Conservation (phyloP, 2,329 filamentous ascomycete genomes). For the Epichloe bromicola region DNA sequence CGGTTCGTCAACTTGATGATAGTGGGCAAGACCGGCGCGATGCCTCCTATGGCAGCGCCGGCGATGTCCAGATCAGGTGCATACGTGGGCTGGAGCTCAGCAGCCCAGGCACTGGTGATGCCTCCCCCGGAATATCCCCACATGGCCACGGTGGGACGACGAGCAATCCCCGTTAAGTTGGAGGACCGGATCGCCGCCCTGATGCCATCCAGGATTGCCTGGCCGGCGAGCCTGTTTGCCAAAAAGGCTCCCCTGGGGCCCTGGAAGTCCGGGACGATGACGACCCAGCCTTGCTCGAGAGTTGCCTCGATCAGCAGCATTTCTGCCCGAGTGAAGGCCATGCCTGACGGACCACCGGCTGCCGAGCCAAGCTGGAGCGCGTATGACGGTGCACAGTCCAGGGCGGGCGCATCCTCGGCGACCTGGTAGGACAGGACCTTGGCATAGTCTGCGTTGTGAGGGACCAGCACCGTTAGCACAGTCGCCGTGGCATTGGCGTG, state of each 20-base stretch:
- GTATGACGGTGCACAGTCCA: constrained; percentile 20
- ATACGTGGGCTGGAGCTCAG: constrained; percentile 14
- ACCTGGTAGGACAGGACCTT: constrained; percentile 29
- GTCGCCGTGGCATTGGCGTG: constrained; percentile 22
- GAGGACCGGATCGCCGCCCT: constrained; percentile 23
- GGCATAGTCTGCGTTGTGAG: constrained; percentile 15
- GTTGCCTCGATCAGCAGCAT: constrained; percentile 12
- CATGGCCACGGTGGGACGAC: constrained; percentile 24
- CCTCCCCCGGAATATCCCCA: constrained; percentile 26
- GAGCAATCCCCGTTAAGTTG: constrained; percentile 16
- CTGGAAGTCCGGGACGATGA: constrained; percentile 34
- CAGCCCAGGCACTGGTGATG: constrained; percentile 12
- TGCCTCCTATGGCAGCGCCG: constrained; percentile 14
- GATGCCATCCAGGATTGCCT: constrained; percentile 30
- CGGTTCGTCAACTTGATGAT: constrained; percentile 10
- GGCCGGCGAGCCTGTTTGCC: constrained; percentile 25
- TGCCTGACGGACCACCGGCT: constrained; percentile 17
- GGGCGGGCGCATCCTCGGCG: constrained; percentile 24
- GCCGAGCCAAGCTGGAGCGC: constrained; percentile 10
- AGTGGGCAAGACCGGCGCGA: constrained; percentile 10
- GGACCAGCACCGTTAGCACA: constrained; percentile 26
- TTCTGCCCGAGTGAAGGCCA: constrained; percentile 14
- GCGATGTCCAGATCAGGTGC: constrained; percentile 14
- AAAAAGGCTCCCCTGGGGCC: constrained; percentile 30
- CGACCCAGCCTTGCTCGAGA: constrained; percentile 31